Conservation (phyloP, 768 basidiomycete species). For the Udeniomyces megalosporus region DNA sequence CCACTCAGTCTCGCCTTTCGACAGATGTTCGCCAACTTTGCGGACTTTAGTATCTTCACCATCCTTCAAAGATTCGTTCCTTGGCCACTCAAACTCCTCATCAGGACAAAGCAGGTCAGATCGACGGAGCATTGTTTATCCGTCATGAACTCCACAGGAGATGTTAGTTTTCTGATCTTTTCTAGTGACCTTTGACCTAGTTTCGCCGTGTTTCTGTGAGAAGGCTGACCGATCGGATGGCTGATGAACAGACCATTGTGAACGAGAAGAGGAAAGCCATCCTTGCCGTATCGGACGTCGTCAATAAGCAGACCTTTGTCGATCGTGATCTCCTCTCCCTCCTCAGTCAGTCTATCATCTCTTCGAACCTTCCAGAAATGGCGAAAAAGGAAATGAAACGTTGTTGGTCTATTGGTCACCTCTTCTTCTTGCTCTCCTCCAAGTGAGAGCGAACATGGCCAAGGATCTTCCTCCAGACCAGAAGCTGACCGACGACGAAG, state of each 20-base stretch:
- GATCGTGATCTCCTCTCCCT: constrained; percentile 3
- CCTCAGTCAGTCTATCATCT: neutral
- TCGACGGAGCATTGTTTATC: no score
- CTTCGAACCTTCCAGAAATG: neutral
- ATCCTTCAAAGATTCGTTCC: no score
- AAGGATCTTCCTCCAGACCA: constrained; percentile 43
- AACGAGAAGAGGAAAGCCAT: constrained; percentile 28
- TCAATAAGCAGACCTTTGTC: constrained; percentile 5
- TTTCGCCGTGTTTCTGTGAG: no score
- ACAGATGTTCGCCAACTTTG: neutral
- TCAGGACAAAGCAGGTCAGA: no score
- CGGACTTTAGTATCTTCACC: neutral
- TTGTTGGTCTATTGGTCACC: no score
- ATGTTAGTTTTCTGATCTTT: no score
- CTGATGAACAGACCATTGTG: constrained; percentile 7
- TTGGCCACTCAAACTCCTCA: no score
- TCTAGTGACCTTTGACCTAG: no score
- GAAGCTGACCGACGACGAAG: constrained; percentile 46
- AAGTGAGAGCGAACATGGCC: constrained; percentile 48
- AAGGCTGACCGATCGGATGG: no score
- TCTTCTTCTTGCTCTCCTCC: no score
- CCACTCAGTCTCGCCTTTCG: neutral
- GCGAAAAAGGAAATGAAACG: no score
- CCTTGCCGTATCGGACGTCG: constrained; percentile 1
- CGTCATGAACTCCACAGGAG: no score